Base-by-base conservation (phyloP, 1,284 basidiomycete genomes). In the Cryptococcus neoformans region DNA sequence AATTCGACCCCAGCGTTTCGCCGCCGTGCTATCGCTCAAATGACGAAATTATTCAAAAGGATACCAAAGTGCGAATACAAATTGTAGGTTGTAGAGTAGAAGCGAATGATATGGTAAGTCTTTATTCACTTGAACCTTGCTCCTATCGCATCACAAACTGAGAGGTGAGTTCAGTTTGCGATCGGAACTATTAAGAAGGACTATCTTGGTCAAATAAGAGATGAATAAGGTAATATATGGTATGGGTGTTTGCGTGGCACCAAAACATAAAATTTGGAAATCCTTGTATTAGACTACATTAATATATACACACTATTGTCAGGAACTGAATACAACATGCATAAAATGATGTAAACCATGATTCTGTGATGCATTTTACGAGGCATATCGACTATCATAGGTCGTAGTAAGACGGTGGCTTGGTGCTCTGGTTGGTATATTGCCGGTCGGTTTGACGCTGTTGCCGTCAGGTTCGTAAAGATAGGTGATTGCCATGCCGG, bases 51-150 rank as follows among this genome's bases (percentile, higher is more conserved):
- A 97, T 95, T 68, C 90, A 95, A 74, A 96, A 95, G 77, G 92
- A 92, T 63, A 90, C 90, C 0, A 86, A 87, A 58, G 88, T 98
- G 39, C 85, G 95, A 41, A 83, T 98, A 78, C 95, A 97, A 78
- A 93, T 99, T 54, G 93, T 99, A 14, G 95, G 95, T 36, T 96
- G 93, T 36, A 86, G 95, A 69, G 90, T 97, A 7, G 95, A 99
- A 73, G 94, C 94, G 17, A 97, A 92, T 34, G 94, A 98, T 76
- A 97, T 99, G 68, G 92, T 93, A 73, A 66, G 88, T 83, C 14
- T 21, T 48, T 44, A 14, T 9, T 9, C 39, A 44, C 7, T 44
- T 16, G n/a, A n/a, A 38, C 36, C 38, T 34, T 47, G n/a, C 4
- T 34, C 28, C 11, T 36, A 47, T 44, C 44, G 21, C 49, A 49